Conservation (phyloP, 768 basidiomycete genomes). For the Vishniacozyma victoriae region DNA sequence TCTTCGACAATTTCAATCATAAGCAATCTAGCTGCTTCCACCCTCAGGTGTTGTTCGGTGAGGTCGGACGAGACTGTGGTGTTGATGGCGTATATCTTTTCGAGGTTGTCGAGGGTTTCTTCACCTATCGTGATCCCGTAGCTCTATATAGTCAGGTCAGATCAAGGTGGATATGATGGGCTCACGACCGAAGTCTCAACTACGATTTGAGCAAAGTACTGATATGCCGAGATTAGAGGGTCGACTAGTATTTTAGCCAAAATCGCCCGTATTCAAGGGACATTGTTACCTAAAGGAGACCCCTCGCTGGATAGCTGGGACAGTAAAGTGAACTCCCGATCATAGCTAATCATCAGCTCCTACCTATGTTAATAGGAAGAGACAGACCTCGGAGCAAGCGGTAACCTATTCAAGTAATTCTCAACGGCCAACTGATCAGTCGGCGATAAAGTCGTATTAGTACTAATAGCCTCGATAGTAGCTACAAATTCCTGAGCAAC, state of each 20-base stretch:
- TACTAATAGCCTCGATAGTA: constrained; percentile 5
- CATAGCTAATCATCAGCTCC: constrained; percentile 3
- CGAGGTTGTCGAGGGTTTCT: constrained; percentile 7
- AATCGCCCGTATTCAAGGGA: too few relatives aligned
- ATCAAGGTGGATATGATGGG: background rate
- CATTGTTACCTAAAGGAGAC: background rate
- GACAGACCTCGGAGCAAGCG: background rate
- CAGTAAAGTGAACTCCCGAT: background rate
- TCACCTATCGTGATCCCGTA: constrained; percentile 27
- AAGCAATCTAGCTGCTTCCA: constrained; percentile 8
- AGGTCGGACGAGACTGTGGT: constrained; percentile 11
- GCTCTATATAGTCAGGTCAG: constrained; percentile 5
- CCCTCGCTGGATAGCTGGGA: constrained; percentile 1
- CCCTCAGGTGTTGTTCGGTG: background rate
- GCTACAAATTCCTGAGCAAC: constrained; percentile 9
- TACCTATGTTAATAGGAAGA: background rate
- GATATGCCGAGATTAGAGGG: constrained; percentile 13
- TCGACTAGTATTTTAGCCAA: too few relatives aligned
- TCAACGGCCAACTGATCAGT: constrained; percentile 1
- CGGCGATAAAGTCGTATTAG: constrained; percentile 6
- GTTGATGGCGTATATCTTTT: constrained; percentile 19
- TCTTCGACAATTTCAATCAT: constrained; percentile 15
- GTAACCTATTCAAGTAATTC: constrained; percentile 1
- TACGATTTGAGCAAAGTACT: constrained; percentile 30
- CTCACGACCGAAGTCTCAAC: constrained; percentile 15